Percentiles rank a stretch among this genome's conserved stretches.
phyloP scores from a whole-genome alignment of 176 grass and related monocot genomes.

The Elymus sibiricus region DNA sequence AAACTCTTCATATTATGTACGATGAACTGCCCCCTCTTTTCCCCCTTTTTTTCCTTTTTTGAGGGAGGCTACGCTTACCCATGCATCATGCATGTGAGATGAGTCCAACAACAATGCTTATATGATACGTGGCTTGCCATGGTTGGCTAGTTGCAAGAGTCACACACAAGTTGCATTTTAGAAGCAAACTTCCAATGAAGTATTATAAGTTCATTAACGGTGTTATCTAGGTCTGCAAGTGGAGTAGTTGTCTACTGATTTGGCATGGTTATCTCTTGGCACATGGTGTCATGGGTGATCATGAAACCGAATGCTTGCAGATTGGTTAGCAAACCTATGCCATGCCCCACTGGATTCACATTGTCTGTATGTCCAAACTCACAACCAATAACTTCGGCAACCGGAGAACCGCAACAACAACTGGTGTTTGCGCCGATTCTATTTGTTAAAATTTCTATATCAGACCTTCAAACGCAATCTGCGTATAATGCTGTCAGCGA shows the following conservation, averaged over 20 bases:
- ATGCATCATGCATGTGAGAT: background rate
- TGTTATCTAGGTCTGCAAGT: background rate
- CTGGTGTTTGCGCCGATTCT: background rate
- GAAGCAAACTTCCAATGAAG: background rate
- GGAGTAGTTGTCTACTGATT: background rate
- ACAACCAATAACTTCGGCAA: background rate
- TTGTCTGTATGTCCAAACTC: background rate
- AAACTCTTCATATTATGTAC: no score
- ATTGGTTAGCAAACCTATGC: no score
- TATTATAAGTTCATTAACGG: background rate
- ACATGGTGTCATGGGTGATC: no score
- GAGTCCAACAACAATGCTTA: background rate
- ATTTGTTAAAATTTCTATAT: background rate
- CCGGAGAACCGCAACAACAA: no score
- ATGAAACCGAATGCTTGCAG: no score
- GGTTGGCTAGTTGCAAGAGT: background rate
- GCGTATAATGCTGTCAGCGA: background rate
- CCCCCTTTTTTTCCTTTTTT: no score
- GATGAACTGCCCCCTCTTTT: no score
- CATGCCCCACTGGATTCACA: background rate
- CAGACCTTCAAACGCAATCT: background rate
- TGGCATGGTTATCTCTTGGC: background rate
- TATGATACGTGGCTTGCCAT: background rate
- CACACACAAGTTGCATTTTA: background rate
- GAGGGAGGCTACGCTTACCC: background rate